Percentiles rank a stretch among this genome's conserved stretches.
Conservation (phyloP, 2,329 filamentous ascomycete species). For the Hirsutella rhossiliensis region DNA sequence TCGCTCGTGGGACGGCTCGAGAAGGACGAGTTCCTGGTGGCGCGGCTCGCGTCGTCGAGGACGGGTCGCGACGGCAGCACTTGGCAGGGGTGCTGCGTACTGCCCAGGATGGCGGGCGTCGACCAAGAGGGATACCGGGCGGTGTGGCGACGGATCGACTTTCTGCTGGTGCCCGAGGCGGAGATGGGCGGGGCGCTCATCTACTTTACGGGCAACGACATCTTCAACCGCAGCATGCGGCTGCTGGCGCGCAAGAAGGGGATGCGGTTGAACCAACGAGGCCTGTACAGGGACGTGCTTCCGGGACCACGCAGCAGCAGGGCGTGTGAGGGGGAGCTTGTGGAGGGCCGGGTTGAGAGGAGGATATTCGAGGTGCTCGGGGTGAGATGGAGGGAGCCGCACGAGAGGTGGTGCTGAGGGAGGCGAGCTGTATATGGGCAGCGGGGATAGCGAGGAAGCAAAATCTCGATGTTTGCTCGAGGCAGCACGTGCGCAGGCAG, state of each 20-base stretch:
- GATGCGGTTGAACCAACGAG: constrained; percentile 76
- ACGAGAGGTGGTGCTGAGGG: constrained; percentile 59
- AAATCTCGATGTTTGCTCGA: no score
- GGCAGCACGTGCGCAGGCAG: no score
- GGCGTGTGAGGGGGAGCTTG: constrained; percentile 52
- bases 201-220: constrained; percentile 94
- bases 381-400: constrained; percentile 72
- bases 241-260: constrained; percentile 68
- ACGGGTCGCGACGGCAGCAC: constrained; percentile 50
- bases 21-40: constrained; percentile 52
- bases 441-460: background rate
- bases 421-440: background rate
- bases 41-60: constrained; percentile 47
- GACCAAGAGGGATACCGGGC: constrained; percentile 21
- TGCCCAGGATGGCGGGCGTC: constrained; percentile 36
- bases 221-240: constrained; percentile 82
- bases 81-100: constrained; percentile 76
- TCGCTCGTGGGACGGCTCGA: constrained; percentile 52
- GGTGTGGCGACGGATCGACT: constrained; percentile 71
- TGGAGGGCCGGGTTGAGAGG: constrained; percentile 66
- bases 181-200: constrained; percentile 77
- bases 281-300: constrained; percentile 61
- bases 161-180: constrained; percentile 67
- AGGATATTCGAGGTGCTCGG: constrained; percentile 71
- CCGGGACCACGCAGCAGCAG: constrained; percentile 44